Percentiles rank a stretch among this genome's conserved stretches.
phyloP scores from a whole-genome alignment of 805 yeast genomes.

The Myxozyma sirexii region DNA sequence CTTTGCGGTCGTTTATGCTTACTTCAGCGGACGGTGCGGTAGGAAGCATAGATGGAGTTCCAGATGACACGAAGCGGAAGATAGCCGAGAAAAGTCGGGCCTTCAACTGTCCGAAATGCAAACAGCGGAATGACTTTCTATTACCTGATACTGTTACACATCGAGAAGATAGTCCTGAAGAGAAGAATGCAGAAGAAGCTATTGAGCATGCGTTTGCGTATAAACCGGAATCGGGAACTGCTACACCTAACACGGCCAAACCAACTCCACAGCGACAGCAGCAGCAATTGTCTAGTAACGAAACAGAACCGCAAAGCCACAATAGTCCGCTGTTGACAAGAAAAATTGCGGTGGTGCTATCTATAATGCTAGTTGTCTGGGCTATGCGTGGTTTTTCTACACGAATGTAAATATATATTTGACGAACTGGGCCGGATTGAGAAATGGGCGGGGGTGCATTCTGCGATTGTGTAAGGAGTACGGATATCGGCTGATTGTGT shows the following conservation, averaged over 20 bases:
- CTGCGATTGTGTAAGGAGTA: not conserved
- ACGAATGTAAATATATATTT: not conserved
- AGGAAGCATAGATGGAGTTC: slow-evolving; percentile 30
- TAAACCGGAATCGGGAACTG: not conserved
- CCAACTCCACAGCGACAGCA: not conserved
- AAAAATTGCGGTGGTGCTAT: not conserved
- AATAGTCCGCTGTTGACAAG: not conserved
- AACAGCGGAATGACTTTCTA: slow-evolving; percentile 10
- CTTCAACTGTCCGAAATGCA: slow-evolving; percentile 16
- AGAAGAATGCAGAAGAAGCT: not conserved
- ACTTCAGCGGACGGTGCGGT: slow-evolving; percentile 32
- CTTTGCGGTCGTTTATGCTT: slow-evolving; percentile 29
- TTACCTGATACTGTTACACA: not conserved
- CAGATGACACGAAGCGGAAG: slow-evolving; percentile 22
- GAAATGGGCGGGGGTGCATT: too few relatives aligned
- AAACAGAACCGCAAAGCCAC: not conserved
- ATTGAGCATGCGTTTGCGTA: slow-evolving; percentile 4
- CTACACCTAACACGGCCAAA: not conserved
- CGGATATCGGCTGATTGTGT: too few relatives aligned
- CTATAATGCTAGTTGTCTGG: not conserved
- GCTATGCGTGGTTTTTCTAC: slow-evolving; percentile 9
- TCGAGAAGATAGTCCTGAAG: not conserved
- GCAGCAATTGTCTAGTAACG: too few relatives aligned
- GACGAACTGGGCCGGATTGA: not conserved
- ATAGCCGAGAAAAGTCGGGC: slow-evolving; percentile 23